A percentile compares a stretch with the other conserved stretches of the same genome.
Conservation (phyloP, 2,329 filamentous ascomycete species). For the Sclerotinia glacialis region DNA sequence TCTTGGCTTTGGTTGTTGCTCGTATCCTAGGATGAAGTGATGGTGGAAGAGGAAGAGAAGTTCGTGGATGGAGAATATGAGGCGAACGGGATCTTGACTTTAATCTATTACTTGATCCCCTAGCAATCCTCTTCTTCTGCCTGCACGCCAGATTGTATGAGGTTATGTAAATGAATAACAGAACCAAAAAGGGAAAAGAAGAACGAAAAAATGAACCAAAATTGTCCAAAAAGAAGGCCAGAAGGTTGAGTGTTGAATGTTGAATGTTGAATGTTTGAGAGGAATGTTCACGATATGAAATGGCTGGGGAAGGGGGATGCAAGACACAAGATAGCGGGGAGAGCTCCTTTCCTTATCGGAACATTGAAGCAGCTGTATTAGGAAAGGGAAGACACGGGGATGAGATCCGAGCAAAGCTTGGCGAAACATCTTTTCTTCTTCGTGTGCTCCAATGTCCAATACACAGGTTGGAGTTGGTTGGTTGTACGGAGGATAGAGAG, state of each 20-base stretch:
- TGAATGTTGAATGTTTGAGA: background rate
- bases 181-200: background rate
- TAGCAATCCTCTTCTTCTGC: constrained; percentile 4
- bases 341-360: constrained; percentile 31
- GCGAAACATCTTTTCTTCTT: background rate
- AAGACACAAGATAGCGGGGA: constrained; percentile 23
- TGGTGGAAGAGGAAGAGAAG: background rate
- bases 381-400: background rate
- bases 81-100: constrained; percentile 2
- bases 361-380: background rate
- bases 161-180: background rate
- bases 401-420: constrained; percentile 1
- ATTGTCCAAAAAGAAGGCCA: constrained; percentile 2
- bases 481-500: no score
- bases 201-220: no score
- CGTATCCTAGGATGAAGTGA: background rate
- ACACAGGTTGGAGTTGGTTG: no score
- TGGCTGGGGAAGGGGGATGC: constrained; percentile 13
- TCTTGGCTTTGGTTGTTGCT: constrained; percentile 17
- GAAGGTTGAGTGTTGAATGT: background rate
- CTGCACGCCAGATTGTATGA: constrained; percentile 16
- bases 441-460: background rate
- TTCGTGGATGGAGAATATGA: background rate
- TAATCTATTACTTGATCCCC: background rate
- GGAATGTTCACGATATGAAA: constrained; percentile 11